Base-by-base conservation (phyloP, 306 rosid species). In the Corylus heterophylla region DNA sequence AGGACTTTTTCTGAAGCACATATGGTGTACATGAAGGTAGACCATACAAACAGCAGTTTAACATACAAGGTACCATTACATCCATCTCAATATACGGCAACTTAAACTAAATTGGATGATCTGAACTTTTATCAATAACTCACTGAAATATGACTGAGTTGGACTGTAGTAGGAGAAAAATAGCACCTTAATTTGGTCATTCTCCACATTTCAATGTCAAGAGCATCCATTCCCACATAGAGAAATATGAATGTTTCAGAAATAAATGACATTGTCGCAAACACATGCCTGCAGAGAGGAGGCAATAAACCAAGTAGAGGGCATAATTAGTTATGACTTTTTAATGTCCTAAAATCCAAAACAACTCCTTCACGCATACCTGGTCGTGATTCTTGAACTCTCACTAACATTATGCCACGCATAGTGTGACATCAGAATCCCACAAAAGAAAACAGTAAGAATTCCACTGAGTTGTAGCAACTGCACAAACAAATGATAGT, bases 401-500 rank as follows among this genome's bases (percentile, higher is more conserved):
- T 88, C 91, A 35, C 92, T 87, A 70, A 94, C 84, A 47, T 94
- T 91, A 77, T 91, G 88, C 93, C 97, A 94, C 12, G 95, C 97
- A 79, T 91, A 94, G 76, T 91, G 97, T 14, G 97, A 94, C 97
- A 94, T 92, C 72, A 93, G 59, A 87, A 94, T 83, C 74, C 97
- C 98, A 71, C 97, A 91, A 75, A 94, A 94, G 97, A 94, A 94
- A 76, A 94, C 93, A 4, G 97, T 94, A 84, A 94, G 97, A 74
- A 94, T 94, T 84, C 98, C 98, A 80, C 98, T 94, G 71, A 94
- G 90, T 61, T 87, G 87, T 47, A 85, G 71, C 77, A 92, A 79
- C 98, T 94, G 89, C 78, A 83, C n/a, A 58, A 50, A 35, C 74
- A 39, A 37, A 69, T 77, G 68, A 35, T 7, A 74, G 45, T 12